Percentiles rank a stretch among this genome's conserved stretches.
Evolutionary conservation across 2,329 filamentous ascomycete species (phyloP).

Genomic region (Fusarium pseudoanthophilum): DNA sequence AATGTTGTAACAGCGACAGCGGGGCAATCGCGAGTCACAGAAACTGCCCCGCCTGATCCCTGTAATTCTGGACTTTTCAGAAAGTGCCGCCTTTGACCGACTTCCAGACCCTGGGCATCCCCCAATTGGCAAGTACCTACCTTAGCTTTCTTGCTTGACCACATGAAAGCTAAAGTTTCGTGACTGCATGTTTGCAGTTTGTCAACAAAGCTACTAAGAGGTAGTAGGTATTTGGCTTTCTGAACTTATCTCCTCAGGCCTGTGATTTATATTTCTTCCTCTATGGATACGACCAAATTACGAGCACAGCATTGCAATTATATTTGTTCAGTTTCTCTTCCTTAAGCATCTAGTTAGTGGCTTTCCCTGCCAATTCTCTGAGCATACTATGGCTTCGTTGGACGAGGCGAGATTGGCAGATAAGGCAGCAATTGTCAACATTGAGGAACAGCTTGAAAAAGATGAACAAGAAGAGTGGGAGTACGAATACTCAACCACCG

Average conservation of each 20-base stretch:
- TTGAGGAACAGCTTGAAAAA: conserved; percentile 45
- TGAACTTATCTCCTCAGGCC: not conserved
- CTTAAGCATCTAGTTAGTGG: not conserved
- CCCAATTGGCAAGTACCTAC: conserved; percentile 30
- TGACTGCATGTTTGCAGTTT: not conserved
- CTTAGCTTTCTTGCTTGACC: conserved; percentile 6
- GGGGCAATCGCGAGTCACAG: conserved; percentile 35
- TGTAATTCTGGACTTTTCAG: conserved; percentile 29
- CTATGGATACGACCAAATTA: not conserved
- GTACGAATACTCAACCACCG: conserved; percentile 72
- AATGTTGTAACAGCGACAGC: conserved; percentile 37
- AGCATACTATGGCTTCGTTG: conserved; percentile 22
- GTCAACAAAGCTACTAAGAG: conserved; percentile 11
- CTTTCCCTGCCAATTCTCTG: not conserved
- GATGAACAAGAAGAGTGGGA: conserved; percentile 71
- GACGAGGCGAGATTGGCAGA: conserved; percentile 36
- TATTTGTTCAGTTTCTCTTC: not conserved
- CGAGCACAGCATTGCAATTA: not conserved
- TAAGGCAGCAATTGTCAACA: conserved; percentile 42
- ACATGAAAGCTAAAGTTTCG: conserved; percentile 6
- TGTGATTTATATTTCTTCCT: not conserved
- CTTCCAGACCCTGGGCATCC: conserved; percentile 15
- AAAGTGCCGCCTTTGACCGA: conserved; percentile 45
- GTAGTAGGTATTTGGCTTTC: not conserved
- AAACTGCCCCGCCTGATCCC: conserved; percentile 45